phyloP scores from a whole-genome alignment of 345 rosid species.

The Populus pruinosa region DNA sequence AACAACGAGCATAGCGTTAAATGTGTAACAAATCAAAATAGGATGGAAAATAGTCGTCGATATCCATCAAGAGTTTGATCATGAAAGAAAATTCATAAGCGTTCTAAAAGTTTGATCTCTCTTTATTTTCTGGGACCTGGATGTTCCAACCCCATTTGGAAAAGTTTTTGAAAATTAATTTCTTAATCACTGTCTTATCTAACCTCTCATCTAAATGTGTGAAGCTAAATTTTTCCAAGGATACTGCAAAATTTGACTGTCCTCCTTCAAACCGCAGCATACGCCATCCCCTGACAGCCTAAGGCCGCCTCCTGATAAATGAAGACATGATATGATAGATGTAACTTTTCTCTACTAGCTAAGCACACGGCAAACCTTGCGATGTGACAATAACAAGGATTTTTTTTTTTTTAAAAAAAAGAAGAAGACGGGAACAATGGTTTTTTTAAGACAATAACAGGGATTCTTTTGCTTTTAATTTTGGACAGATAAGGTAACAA shows the following conservation, averaged over 20 bases:
- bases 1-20: too few relatives aligned
- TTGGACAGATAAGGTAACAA: too few relatives aligned
- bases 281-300: background rate
- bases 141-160: slow-evolving; percentile 37
- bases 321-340: background rate
- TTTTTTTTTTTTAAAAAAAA: too few relatives aligned
- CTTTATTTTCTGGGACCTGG: slow-evolving; percentile 33
- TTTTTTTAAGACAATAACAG: too few relatives aligned
- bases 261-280: background rate
- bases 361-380: too few relatives aligned
- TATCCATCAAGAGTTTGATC: too few relatives aligned
- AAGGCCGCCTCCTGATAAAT: background rate
- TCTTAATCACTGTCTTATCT: slow-evolving; percentile 14
- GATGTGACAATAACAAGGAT: background rate
- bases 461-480: too few relatives aligned
- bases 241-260: slow-evolving; percentile 5
- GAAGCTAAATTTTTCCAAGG: background rate
- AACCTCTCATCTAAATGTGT: background rate
- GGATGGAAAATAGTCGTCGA: too few relatives aligned
- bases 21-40: too few relatives aligned
- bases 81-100: background rate
- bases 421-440: too few relatives aligned
- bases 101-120: background rate
- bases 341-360: background rate
- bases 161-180: slow-evolving; percentile 18